A percentile compares a stretch with the other conserved stretches of the same genome.
phyloP scores from a whole-genome alignment of 1,284 basidiomycete species.

The Malassezia arunalokei region DNA sequence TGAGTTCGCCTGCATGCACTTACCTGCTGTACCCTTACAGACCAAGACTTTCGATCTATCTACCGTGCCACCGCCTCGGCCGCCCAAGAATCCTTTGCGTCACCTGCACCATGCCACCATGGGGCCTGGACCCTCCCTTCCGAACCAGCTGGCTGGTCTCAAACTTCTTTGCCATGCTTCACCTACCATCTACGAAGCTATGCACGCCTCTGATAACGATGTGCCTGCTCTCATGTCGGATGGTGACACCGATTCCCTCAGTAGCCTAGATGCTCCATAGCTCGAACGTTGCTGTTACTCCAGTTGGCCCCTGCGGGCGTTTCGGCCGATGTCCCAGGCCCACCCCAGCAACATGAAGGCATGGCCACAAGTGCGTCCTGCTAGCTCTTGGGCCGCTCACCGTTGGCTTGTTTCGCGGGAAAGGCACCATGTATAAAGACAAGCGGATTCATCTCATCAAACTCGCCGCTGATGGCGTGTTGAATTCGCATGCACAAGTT shows the following conservation, averaged over 20 bases:
- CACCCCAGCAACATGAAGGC: neutral
- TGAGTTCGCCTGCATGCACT: neutral
- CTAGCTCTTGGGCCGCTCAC: neutral
- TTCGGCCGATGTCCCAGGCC: neutral
- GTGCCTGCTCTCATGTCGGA: neutral
- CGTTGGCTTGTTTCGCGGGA: neutral
- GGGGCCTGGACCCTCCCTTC: no score
- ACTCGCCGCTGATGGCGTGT: constrained; percentile 7
- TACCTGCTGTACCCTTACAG: neutral
- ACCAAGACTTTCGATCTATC: neutral
- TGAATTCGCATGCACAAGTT: neutral
- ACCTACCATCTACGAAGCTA: neutral
- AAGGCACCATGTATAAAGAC: neutral
- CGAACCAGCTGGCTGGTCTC: no score
- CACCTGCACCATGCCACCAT: no score
- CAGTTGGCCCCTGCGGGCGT: neutral
- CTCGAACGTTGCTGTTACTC: neutral
- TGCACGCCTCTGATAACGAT: neutral
- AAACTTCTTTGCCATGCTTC: no score
- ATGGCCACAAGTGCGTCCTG: neutral
- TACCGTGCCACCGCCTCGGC: constrained; percentile 2
- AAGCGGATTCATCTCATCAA: constrained; percentile 8
- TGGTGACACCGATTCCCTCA: neutral
- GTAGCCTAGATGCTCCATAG: neutral
- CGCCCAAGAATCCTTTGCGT: constrained; percentile 5